These are phyloP conservation scores for Mycena polygramma DNA, from an alignment of 768 basidiomycete species.

Conservation along the genomic window DNA sequence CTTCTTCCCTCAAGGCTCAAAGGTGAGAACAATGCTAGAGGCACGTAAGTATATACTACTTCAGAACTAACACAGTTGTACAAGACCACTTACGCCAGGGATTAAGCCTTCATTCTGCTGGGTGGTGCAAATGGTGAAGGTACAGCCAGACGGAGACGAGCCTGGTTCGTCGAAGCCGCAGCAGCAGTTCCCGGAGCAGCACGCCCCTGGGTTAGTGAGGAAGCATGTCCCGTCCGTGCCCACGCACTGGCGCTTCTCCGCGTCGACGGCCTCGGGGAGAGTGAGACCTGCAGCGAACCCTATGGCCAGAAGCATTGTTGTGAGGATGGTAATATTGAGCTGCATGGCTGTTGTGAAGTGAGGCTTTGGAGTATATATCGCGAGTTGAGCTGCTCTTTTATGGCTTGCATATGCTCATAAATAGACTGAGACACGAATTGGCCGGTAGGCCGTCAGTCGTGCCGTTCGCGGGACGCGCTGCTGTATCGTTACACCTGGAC, in stretches of 20 bases:
- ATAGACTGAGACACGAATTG: no score
- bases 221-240: not conserved
- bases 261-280: conserved; percentile 23
- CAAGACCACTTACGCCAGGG: conserved; percentile 23
- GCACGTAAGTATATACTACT: not conserved
- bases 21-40: not conserved
- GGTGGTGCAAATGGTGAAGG: not conserved
- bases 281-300: conserved; percentile 2
- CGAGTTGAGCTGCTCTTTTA: no score
- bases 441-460: no score
- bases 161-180: conserved; percentile 15
- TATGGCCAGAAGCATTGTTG: not conserved
- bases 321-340: conserved; percentile 6
- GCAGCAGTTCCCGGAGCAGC: conserved; percentile 16
- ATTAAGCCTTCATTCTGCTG: not conserved
- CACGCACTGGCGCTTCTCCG: conserved; percentile 9
- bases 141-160: conserved; percentile 6
- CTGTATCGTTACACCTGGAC: no score
- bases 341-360: not conserved
- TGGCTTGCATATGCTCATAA: no score
- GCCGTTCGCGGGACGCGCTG: no score
- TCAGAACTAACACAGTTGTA: not conserved
- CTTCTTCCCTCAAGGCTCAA: no score
- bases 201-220: not conserved
- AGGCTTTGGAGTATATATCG: no score